These are phyloP conservation scores for Leishmania braziliensis DNA, from an alignment of 208 protist genomes.

Conservation along the genomic window DNA sequence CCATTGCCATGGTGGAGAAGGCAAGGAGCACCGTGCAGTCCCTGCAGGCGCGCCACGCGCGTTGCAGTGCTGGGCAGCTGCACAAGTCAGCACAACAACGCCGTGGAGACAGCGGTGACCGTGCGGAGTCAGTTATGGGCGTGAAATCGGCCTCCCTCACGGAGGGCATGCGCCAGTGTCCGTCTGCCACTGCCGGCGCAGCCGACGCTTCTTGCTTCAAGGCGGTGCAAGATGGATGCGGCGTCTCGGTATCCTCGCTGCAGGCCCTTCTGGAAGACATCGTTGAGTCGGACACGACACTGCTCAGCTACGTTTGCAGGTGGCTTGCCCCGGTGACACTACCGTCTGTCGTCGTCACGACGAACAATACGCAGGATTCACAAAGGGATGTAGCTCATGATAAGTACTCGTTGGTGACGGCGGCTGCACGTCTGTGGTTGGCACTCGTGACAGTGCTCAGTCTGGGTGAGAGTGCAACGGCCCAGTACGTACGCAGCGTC, in stretches of 20 bases:
- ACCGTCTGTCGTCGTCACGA: background rate
- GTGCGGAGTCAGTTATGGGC: background rate
- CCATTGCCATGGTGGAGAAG: constrained; percentile 2
- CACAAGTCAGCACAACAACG: background rate
- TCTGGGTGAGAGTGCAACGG: constrained; percentile 28
- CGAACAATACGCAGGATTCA: background rate
- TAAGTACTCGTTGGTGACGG: background rate
- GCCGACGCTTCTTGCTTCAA: background rate
- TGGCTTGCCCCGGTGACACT: background rate
- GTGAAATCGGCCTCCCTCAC: background rate
- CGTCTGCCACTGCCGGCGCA: background rate
- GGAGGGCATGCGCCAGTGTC: background rate
- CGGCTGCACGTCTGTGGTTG: constrained; percentile 20
- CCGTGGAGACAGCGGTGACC: background rate
- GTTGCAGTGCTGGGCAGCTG: background rate
- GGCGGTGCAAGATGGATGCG: background rate
- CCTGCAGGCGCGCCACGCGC: background rate
- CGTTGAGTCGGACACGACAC: constrained; percentile 8
- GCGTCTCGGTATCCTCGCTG: background rate
- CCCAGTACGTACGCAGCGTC: constrained; percentile 39
- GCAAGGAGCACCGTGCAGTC: background rate
- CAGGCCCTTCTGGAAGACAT: constrained; percentile 14
- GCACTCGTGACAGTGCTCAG: constrained; percentile 24
- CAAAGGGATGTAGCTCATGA: background rate
- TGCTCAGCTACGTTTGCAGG: constrained; percentile 6